Conservation (phyloP, 805 yeast species). For the Teunomyces gatunensis region DNA sequence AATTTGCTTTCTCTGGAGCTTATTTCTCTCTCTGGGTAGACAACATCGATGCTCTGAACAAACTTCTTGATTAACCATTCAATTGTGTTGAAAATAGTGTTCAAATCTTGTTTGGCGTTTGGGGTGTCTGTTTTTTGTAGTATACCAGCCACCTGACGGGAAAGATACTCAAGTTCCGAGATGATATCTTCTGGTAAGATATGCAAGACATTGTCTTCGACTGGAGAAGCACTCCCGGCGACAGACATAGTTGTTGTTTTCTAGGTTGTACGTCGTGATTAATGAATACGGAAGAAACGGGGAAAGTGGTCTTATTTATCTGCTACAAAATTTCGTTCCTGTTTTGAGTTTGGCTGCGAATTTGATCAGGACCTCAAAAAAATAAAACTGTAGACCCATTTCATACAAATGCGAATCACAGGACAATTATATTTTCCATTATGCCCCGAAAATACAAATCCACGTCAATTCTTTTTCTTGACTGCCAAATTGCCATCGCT, state of each 20-base stretch:
- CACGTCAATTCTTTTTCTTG: conserved; percentile 23
- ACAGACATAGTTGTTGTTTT: neutral
- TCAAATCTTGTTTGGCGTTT: neutral
- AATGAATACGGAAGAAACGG: conserved; percentile 1
- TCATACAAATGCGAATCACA: neutral
- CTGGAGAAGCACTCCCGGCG: neutral
- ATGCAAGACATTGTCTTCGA: neutral
- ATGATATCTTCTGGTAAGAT: conserved; percentile 3
- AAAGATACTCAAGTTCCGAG: conserved; percentile 2
- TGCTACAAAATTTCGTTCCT: neutral
- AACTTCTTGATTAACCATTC: conserved; percentile 1
- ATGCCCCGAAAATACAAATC: no score
- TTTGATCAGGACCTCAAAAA: conserved; percentile 1
- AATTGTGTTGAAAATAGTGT: neutral
- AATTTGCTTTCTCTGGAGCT: neutral
- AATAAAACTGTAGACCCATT: conserved; percentile 6
- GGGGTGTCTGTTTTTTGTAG: neutral
- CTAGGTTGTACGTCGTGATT: neutral
- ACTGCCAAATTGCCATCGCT: conserved; percentile 67
- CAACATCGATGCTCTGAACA: neutral
- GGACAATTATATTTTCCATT: neutral
- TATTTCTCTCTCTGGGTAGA: neutral
- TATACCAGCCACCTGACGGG: conserved; percentile 1
- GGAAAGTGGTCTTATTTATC: conserved; percentile 2
- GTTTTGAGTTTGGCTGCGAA: conserved; percentile 3